Evolutionary conservation across 2,329 filamentous ascomycete species (phyloP), one percentile per base, ranked within the genome.

Genomic region (Clarireedia hainanense): DNA sequence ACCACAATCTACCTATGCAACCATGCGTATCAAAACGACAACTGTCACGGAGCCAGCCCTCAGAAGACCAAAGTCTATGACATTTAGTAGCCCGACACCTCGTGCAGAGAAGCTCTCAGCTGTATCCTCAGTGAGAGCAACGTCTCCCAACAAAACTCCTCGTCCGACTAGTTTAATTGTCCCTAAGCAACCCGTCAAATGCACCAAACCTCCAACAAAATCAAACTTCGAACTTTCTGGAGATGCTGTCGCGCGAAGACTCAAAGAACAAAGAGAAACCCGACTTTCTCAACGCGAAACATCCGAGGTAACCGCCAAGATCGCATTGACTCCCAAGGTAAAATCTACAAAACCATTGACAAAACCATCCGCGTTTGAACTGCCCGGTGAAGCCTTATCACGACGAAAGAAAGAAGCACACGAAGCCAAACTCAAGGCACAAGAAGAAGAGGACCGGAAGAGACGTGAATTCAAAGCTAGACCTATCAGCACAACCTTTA

Each of bases 381-480:
- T 86, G 45, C 81, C 83, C 0, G 82, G 83, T 7, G 83, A 86
- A 63, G 79, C 78, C 3, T 78, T 85, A 50, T 69, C 69, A 47
- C 64, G 66, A 30, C 67, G 61, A 50, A 70, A 83, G 70, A 73
- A 77, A 60, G 75, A 84, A 69, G 73, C 81, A 65, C 74, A 76
- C 54, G 76, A 83, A 63, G 73, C 79, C 56, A 77, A 75, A 60
- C 69, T 85, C 45, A 76, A 72, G 59, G 75, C 74, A 3, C 75
- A 84, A 63, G 80, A 82, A 62, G 81, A 84, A 61, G 81, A 84
- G 61, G 79, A 82, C 58, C 76, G 73, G 24, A 80, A 75, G 67
- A 76, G 77, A 55, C 79, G 82, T 55, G 80, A 85, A 63, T 85
- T 85, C 73, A 86, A 84, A 67, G 83, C 82, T 5, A 76, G 76